Base-by-base conservation (phyloP, 2,329 filamentous ascomycete species). In the Sporothrix globosa region DNA sequence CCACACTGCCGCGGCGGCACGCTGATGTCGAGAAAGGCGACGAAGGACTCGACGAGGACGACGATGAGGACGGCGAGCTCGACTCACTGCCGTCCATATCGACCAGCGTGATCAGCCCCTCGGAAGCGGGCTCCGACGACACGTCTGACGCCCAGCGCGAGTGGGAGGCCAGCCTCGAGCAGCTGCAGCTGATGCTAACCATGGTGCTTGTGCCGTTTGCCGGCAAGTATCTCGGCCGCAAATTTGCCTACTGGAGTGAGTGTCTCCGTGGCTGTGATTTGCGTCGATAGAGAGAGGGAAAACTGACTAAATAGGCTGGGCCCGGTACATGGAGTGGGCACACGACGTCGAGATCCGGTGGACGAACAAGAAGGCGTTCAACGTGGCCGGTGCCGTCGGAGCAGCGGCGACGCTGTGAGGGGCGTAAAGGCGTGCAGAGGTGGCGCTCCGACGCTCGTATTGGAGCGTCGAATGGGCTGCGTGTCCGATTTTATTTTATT, bases 221-320 rank as follows among this genome's bases (percentile, higher is more conserved):
- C 75, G 96, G 96, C 71, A 99, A 98, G 82, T 98, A 93, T 82
- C 88, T 97, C 80, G 96, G 96, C 60, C 87, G 96, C 79, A 96
- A 93, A 81, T 96, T 94, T 83, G 95, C 95, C 72, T 97, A 97
- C 79, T 97, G 93, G 92, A 93, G 95, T 97, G 85, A 79, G 91
- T 84, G 30, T 9, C 2, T 11, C 69, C 24, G 48, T 10, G 39
- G 11, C 27, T 24, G 50, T 24, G 56, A n/a, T 10, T 1, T n/a
- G 13, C 2, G 34, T 5, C 24, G 46, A 53, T 19, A 4, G 14
- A 3, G 24, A 17, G 10, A 21, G 48, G 61, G 6, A 67, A 44
- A 21, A 27, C 67, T 70, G 6, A 69, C 60, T n/a, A 53, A 72
- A 72, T 75, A 97, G 94, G 93, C 75, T 97, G 95, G 94, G 91